Percentiles rank a stretch among this genome's conserved stretches.
Evolutionary conservation across 192 early-diverging fungal genomes (phyloP).

Genomic region (Coemansia sp.): DNA sequence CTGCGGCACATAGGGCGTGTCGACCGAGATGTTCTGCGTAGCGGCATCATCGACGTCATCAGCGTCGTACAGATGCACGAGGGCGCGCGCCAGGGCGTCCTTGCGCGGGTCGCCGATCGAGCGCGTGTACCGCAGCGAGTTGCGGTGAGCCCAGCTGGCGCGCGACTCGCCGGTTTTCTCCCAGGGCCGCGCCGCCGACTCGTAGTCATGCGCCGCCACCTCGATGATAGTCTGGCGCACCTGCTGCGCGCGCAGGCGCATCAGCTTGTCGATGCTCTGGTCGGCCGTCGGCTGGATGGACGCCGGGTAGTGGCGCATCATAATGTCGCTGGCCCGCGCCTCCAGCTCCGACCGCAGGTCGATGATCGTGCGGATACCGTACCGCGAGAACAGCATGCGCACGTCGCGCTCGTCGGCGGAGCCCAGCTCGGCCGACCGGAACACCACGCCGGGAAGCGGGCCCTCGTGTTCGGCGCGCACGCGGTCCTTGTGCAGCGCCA

Average conservation of each 20-base stretch:
- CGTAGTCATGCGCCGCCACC: constrained; percentile 49
- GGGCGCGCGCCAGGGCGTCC: constrained; percentile 39
- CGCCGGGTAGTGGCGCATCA: constrained; percentile 45
- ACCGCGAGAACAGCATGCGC: constrained; percentile 40
- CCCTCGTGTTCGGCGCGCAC: constrained; percentile 20
- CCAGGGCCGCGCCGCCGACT: constrained; percentile 43
- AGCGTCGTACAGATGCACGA: constrained; percentile 39
- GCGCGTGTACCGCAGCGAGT: constrained; percentile 41
- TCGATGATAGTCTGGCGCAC: constrained; percentile 47
- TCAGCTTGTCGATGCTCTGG: constrained; percentile 42
- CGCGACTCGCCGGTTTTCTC: constrained; percentile 43
- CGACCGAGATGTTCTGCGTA: constrained; percentile 21
- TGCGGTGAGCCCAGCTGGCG: constrained; percentile 40
- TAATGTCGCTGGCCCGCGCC: constrained; percentile 43
- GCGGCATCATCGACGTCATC: constrained; percentile 15
- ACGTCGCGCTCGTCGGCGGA: constrained; percentile 46
- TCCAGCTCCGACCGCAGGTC: constrained; percentile 52
- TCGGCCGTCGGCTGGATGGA: constrained; percentile 43
- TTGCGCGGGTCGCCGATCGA: constrained; percentile 34
- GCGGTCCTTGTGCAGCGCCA: constrained; percentile 16
- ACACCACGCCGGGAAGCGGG: constrained; percentile 50
- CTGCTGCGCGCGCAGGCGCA: constrained; percentile 27
- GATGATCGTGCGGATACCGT: constrained; percentile 55
- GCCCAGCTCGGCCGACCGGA: constrained; percentile 50
- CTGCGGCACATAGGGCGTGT: constrained; percentile 30